Percentiles rank a stretch among this genome's conserved stretches.
Conservation (phyloP, 371 early-diverging fungal species). For the Cladochytrium tenue region DNA sequence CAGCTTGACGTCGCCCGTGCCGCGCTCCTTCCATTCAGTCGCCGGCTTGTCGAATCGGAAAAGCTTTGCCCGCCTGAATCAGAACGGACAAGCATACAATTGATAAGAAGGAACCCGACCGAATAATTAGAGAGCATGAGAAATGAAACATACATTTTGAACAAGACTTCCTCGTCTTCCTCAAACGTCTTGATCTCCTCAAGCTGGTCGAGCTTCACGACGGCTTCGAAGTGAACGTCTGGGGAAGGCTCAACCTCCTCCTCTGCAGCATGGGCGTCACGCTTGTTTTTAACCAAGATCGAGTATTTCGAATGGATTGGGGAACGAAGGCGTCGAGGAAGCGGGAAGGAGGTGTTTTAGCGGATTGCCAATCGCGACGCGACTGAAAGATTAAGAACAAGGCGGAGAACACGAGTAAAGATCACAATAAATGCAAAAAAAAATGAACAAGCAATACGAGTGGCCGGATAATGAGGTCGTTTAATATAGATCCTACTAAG, state of each 20-base stretch:
- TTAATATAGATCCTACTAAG: too few species aligned
- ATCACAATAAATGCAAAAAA: too few species aligned
- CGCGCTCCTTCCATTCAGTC: conserved; percentile 98
- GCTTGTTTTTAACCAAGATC: too few species aligned
- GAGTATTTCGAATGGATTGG: neutral
- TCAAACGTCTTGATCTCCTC: conserved; percentile 92
- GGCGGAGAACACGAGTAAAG: too few species aligned
- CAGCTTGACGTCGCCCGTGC: conserved; percentile 94
- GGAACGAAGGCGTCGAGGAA: too few species aligned
- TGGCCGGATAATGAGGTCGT: too few species aligned
- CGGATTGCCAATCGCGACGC: too few species aligned
- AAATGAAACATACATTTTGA: conserved; percentile 82
- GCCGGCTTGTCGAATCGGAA: conserved; percentile 89
- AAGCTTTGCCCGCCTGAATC: conserved; percentile 91
- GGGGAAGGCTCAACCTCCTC: conserved; percentile 77
- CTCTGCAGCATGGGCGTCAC: conserved; percentile 24
- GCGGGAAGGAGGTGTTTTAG: too few species aligned
- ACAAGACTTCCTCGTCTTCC: conserved; percentile 89
- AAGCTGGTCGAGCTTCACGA: conserved; percentile 84
- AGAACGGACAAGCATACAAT: conserved; percentile 10
- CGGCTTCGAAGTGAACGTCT: conserved; percentile 95
- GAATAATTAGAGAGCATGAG: conserved; percentile 12
- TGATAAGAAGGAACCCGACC: conserved; percentile 10
- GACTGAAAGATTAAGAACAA: too few species aligned
- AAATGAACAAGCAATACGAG: too few species aligned